Base-by-base conservation (phyloP, 2,329 filamentous ascomycete genomes). In the Fusarium floridanum region DNA sequence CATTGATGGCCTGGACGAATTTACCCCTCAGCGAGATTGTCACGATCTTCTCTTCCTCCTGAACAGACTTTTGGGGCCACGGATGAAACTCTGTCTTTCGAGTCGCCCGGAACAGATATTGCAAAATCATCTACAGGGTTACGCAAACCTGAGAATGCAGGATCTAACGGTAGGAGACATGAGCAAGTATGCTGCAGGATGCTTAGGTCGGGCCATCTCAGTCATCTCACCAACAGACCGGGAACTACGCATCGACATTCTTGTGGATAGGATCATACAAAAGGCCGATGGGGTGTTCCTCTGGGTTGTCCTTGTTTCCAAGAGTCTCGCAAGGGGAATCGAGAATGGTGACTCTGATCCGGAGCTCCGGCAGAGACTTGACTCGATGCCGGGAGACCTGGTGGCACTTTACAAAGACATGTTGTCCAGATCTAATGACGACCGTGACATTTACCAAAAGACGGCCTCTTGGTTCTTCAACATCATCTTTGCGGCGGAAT, bases 1-100 rank as follows among this genome's bases (percentile, higher is more conserved):
- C 11, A 17, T 78, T 2, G 75, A 77, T 32, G 74, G 72, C 1
- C 41, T 77, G 0, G 75, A 77, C 37, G 72, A 76, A 32, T 48
- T 73, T 0, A n/a, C 12, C 11, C 22, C 41, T 2, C 22, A 61
- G 0, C 24, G 61, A 11, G 66, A 61, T 0, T 29, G 27, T 1
- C 34, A 43, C 9, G 57, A 61, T 17, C 57, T 61, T 14, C 37
- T 43, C 3, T 12, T 9, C 10, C 22, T 61, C 11, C 7, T 61
- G 4, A 8, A 61, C 2, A 20, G n/a, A 4, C 22, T 61, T 2
- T n/a, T 3, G 20, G 11, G 16, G 10, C 37, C n/a, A 34, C 12
- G 22, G 0, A 8, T 34, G 11, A 61, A 61, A 12, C 24, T 61
- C 10, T 61, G 57, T 7, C 11, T 45, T 16, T 61, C 57, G 12